A percentile compares a stretch with the other conserved stretches of the same genome.
phyloP scores from a whole-genome alignment of 148 eudicot species.

The Amaranthus hypochondriacus region DNA sequence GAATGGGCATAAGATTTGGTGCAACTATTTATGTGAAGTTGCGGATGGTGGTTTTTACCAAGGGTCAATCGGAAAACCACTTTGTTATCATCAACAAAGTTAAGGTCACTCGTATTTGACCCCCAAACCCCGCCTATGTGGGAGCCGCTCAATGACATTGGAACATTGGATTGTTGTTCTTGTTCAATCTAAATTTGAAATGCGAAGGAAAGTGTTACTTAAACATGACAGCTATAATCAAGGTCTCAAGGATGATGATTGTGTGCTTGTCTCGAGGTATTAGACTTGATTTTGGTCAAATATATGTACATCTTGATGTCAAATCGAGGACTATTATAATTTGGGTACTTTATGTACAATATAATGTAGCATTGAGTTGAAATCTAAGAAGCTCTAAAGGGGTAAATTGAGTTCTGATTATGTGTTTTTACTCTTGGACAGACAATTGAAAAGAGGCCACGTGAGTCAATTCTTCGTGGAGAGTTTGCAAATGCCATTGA shows the following conservation, averaged over 20 bases:
- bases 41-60: too few relatives aligned
- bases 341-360: neutral
- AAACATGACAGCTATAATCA: neutral
- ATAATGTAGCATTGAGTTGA: neutral
- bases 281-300: neutral
- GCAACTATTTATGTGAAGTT: too few relatives aligned
- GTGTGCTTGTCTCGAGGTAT: neutral
- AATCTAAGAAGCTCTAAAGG: slow-evolving; percentile 6
- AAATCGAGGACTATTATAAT: neutral
- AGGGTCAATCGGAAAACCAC: too few relatives aligned
- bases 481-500: slow-evolving; percentile 87
- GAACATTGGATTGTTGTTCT: too few relatives aligned
- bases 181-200: too few relatives aligned
- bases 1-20: too few relatives aligned
- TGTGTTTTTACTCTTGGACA: slow-evolving; percentile 22
- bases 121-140: too few relatives aligned
- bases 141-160: too few relatives aligned
- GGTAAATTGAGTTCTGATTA: neutral
- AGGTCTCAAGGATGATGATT: neutral
- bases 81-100: too few relatives aligned
- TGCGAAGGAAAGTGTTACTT: neutral
- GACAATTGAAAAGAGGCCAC: slow-evolving; percentile 74
- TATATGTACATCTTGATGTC: neutral
- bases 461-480: slow-evolving; percentile 77
- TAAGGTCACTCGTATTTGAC: too few relatives aligned